Conservation (phyloP, 2,329 filamentous ascomycete genomes). For the Akanthomyces lecanii region DNA sequence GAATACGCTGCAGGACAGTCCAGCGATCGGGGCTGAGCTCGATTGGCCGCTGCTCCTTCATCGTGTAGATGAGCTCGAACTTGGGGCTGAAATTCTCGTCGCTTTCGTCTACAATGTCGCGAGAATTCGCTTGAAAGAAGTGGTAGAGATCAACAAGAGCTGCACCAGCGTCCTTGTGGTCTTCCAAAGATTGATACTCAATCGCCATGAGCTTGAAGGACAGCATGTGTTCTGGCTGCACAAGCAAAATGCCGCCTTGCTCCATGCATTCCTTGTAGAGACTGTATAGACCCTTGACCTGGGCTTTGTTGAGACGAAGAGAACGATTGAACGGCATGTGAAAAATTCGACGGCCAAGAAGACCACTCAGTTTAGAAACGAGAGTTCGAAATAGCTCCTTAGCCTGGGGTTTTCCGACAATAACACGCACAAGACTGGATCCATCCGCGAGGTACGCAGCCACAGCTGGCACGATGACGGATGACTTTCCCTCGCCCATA, state of each 20-base stretch:
- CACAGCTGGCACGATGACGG: slow-evolving; percentile 64
- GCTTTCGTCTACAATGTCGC: slow-evolving; percentile 62
- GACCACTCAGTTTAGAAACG: slow-evolving; percentile 48
- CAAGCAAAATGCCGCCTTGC: slow-evolving; percentile 51
- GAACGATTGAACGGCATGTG: slow-evolving; percentile 57
- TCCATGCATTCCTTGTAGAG: slow-evolving; percentile 45
- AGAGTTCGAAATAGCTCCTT: slow-evolving; percentile 58
- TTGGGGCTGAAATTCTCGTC: slow-evolving; percentile 60
- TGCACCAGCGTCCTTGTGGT: slow-evolving; percentile 21
- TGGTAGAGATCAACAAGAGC: slow-evolving; percentile 38
- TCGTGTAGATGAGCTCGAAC: slow-evolving; percentile 61
- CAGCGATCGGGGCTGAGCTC: slow-evolving; percentile 54
- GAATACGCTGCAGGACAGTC: slow-evolving; percentile 43
- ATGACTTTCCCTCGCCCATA: slow-evolving; percentile 69
- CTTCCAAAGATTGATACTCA: slow-evolving; percentile 27
- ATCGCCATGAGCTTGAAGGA: slow-evolving; percentile 59
- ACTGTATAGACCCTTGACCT: slow-evolving; percentile 33
- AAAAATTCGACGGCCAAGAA: slow-evolving; percentile 51
- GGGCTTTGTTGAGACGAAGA: slow-evolving; percentile 28
- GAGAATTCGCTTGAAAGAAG: slow-evolving; percentile 40
- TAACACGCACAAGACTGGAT: slow-evolving; percentile 47
- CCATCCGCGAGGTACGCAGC: slow-evolving; percentile 50
- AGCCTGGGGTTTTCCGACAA: slow-evolving; percentile 59
- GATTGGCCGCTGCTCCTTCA: slow-evolving; percentile 48
- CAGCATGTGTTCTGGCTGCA: slow-evolving; percentile 60